Conservation (phyloP, 805 yeast species). For the Candida fluviatilis region DNA sequence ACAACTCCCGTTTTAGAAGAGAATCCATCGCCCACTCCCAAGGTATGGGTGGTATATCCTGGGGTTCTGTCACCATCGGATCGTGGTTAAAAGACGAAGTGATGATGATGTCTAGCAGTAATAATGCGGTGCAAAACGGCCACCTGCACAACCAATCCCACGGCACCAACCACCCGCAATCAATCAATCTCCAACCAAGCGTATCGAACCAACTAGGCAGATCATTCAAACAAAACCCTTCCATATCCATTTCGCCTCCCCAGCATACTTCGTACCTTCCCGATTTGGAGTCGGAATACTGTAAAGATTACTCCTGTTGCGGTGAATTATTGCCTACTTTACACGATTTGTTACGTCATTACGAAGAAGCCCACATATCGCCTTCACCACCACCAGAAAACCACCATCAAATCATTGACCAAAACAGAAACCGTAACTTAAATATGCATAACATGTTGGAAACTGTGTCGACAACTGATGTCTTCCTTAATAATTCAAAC, state of each 20-base stretch:
- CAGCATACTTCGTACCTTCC: conserved; percentile 78
- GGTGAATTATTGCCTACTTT: conserved; percentile 88
- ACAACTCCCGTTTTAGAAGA: conserved; percentile 56
- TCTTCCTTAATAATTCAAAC: conserved; percentile 56
- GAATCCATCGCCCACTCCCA: conserved; percentile 94
- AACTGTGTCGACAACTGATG: conserved; percentile 90
- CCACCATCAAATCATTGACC: conserved; percentile 25
- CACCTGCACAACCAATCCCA: conserved; percentile 7
- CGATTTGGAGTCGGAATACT: conserved; percentile 90
- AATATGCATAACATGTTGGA: conserved; percentile 65
- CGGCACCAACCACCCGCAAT: conserved; percentile 1
- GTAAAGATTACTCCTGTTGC: conserved; percentile 95
- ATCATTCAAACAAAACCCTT: conserved; percentile 7
- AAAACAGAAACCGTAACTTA: conserved; percentile 31
- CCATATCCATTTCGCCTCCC: conserved; percentile 55
- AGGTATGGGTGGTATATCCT: conserved; percentile 96
- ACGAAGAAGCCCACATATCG: conserved; percentile 90
- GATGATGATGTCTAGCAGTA: conserved; percentile 43
- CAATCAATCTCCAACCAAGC: conserved; percentile 3
- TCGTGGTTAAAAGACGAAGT: conserved; percentile 96
- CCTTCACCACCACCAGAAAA: conserved; percentile 45
- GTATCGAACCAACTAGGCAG: conserved; percentile 8
- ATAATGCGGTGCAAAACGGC: conserved; percentile 8
- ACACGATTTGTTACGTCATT: conserved; percentile 90
- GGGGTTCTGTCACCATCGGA: conserved; percentile 95